These are phyloP conservation scores for Globisporangium parvum DNA, from an alignment of 352 stramenopile genomes.

Conservation along the genomic window DNA sequence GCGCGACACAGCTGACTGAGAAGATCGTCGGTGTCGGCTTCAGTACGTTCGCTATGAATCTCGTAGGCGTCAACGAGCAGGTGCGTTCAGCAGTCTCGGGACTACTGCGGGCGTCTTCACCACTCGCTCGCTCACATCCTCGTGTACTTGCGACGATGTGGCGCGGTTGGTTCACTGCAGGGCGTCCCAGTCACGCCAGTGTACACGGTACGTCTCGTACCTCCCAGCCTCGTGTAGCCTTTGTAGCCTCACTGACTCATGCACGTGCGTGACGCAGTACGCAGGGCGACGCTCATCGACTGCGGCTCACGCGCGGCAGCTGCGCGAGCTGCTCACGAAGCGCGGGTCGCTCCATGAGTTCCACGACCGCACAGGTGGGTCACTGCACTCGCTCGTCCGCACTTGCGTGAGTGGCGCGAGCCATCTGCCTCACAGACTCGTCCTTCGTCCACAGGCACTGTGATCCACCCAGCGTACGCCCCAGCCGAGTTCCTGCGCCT, in stretches of 20 bases:
- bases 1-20: constrained; percentile 28
- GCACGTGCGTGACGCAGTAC: constrained; percentile 37
- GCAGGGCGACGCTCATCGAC: constrained; percentile 44
- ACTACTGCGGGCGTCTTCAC: background rate
- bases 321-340: constrained; percentile 33
- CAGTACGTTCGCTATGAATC: constrained; percentile 92
- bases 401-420: too few relatives aligned
- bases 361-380: constrained; percentile 62
- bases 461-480: constrained; percentile 88
- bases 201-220: constrained; percentile 47
- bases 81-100: constrained; percentile 7
- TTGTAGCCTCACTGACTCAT: background rate
- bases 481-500: constrained; percentile 84
- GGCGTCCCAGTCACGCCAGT: constrained; percentile 67
- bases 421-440: background rate
- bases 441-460: constrained; percentile 26
- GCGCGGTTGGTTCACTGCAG: constrained; percentile 3
- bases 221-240: background rate
- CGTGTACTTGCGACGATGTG: background rate
- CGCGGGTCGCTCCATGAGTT: constrained; percentile 43
- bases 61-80: constrained; percentile 79
- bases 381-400: too few relatives aligned
- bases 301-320: constrained; percentile 37
- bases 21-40: constrained; percentile 83
- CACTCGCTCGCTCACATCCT: background rate